Conservation (phyloP, 2,329 filamentous ascomycete species). For the Podosphaera leucotricha region DNA sequence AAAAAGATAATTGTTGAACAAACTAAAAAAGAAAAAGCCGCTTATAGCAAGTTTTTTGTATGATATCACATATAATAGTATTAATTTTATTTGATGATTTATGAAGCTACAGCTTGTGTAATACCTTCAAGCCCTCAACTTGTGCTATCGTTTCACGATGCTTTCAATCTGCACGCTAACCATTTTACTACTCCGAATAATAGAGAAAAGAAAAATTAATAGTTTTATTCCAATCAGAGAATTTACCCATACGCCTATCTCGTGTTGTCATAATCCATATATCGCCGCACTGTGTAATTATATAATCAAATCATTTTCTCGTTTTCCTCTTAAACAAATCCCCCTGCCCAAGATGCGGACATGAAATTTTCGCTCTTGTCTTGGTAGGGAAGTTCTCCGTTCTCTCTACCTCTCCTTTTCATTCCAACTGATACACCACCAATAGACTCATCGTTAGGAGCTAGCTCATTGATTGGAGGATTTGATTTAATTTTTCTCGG, state of each 20-base stretch:
- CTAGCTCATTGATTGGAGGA: neutral
- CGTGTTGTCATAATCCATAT: neutral
- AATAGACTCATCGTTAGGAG: neutral
- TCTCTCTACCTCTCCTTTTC: neutral
- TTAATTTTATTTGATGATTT: neutral
- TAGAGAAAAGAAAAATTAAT: neutral
- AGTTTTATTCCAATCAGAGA: neutral
- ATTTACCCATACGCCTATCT: neutral
- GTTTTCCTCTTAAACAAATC: neutral
- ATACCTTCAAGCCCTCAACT: too few relatives aligned
- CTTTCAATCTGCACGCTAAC: neutral
- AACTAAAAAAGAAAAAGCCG: conserved; percentile 72
- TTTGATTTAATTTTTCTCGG: neutral
- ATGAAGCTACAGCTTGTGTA: neutral
- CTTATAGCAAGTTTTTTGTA: conserved; percentile 72
- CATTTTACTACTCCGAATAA: neutral
- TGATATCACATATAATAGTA: conserved; percentile 2
- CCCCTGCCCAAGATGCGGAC: neutral
- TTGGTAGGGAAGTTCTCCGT: neutral
- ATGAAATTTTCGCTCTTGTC: neutral
- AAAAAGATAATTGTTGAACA: conserved; percentile 54
- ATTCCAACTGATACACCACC: neutral
- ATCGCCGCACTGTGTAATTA: neutral
- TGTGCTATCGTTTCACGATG: neutral
- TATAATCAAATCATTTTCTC: neutral